Evolutionary conservation across 1,139 yeast genomes (phyloP), one percentile per base, ranked within the genome.

Genomic region (Lizanozyma gosingica): DNA sequence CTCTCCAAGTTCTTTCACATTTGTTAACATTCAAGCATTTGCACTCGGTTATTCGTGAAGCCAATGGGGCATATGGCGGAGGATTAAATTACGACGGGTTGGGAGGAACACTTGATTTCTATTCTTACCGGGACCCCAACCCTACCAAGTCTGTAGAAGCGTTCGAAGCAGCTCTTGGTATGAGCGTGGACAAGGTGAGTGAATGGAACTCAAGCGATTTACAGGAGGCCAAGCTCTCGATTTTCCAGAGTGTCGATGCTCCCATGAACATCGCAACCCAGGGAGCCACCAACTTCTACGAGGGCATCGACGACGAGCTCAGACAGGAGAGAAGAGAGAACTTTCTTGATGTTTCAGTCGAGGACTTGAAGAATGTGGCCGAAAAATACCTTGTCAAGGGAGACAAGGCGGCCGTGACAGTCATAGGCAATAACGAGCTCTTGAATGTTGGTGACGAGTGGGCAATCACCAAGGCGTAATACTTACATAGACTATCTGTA

Each of bases 21-120:
- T 60, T 92, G 42, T 62, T 90, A 49, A 81, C 95, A 0, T 90
- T 83, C 61, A 84, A 85, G 55, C 78, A 85, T 50, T 67, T 94
- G 39, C 98, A 92, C 58, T 78, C 87, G 11, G 95, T 88, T 46
- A 80, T 92, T 36, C 77, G 98, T 50, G 98, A 92, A 58, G 80
- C 92, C 52, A 96, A 96, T 45, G 98, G 98, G 41, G 98, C 98
- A 0, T 92, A 92, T 55, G 98, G 98, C 6, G 97, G 96, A 11
- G 98, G 98, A 2, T 83, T 95, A 14, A 67, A 76, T 15, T 90
- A 80, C 56, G 86, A 83, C 54, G 90, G 94, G 0, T 58, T 87
- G 22, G 88, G 85, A 41, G 97, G 97, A 0, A 57, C 81, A 2
- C 75, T 90, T 51, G 76, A 84, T 40, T 88, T 75, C 63, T 94